Percentiles rank a stretch among this genome's conserved stretches.
These are phyloP conservation scores for Incumbomyces lentus DNA, from an alignment of 2,329 filamentous ascomycete genomes.

Conservation along the genomic window DNA sequence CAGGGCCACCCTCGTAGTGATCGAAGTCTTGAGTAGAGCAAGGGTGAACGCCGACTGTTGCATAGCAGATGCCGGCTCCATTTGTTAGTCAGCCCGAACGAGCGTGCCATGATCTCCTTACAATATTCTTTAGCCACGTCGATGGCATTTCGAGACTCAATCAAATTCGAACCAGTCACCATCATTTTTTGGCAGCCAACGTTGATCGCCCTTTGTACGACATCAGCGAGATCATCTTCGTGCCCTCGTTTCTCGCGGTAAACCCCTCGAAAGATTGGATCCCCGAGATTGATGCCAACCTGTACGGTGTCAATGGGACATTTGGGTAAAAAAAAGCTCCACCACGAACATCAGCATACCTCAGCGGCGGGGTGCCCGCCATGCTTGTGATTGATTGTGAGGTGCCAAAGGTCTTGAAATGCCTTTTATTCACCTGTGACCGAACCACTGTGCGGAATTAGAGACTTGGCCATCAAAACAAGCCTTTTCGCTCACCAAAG, in stretches of 20 bases:
- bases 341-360: constrained; percentile 38
- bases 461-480: too few species aligned
- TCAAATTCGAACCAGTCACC: constrained; percentile 80
- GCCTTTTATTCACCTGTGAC: not conserved
- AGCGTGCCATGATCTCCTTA: constrained; percentile 35
- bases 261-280: constrained; percentile 74
- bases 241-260: constrained; percentile 67
- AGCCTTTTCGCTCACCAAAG: too few species aligned
- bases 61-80: constrained; percentile 68
- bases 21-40: constrained; percentile 77
- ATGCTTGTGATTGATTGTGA: not conserved
- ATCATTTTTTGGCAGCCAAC: constrained; percentile 83
- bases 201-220: constrained; percentile 66
- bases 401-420: not conserved
- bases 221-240: constrained; percentile 39
- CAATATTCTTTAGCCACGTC: constrained; percentile 63
- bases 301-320: constrained; percentile 23
- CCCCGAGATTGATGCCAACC: constrained; percentile 92
- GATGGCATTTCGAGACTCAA: constrained; percentile 65
- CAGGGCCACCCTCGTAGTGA: constrained; percentile 37
- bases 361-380: constrained; percentile 23
- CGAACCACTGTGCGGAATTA: too few species aligned
- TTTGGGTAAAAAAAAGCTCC: constrained; percentile 3
- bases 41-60: constrained; percentile 88
- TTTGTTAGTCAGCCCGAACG: constrained; percentile 8